Evolutionary conservation across 2,329 filamentous ascomycete species (phyloP).

Genomic region (Xylaria sp.): DNA sequence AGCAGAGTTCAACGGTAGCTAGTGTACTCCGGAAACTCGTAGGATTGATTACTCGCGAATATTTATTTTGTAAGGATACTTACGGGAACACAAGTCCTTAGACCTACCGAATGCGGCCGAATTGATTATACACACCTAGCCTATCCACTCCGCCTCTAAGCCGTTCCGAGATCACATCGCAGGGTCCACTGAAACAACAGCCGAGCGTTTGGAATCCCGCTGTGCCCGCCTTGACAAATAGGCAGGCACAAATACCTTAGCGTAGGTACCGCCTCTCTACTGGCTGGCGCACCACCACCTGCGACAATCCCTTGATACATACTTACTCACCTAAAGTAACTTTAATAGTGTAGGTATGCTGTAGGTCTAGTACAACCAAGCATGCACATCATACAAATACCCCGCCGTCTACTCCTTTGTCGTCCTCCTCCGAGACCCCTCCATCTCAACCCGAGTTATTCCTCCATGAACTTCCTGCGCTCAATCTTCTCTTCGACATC

Average conservation of each 20-base stretch:
- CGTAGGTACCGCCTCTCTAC: neutral
- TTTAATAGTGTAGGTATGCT: neutral
- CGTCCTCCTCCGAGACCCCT: slow-evolving; percentile 22
- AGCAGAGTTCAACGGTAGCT: neutral
- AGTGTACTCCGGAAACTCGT: neutral
- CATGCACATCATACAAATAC: slow-evolving; percentile 38
- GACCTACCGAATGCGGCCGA: neutral
- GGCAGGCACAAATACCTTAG: neutral
- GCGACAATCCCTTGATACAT: neutral
- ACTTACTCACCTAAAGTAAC: neutral
- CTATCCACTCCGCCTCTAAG: neutral
- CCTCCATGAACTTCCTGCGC: slow-evolving; percentile 64
- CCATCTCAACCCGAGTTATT: slow-evolving; percentile 1
- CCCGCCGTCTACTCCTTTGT: slow-evolving; percentile 29
- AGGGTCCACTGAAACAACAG: slow-evolving; percentile 11
- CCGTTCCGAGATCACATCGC: neutral
- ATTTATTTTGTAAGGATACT: neutral
- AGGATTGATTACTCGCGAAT: neutral
- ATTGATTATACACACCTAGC: neutral
- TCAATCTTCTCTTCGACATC: slow-evolving; percentile 73
- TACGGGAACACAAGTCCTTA: neutral
- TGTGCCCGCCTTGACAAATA: slow-evolving; percentile 6
- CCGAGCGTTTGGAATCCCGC: neutral
- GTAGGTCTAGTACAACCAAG: neutral
- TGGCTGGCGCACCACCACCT: slow-evolving; percentile 1